Percentiles rank a stretch among this genome's conserved stretches.
These are phyloP conservation scores for Schoenoplectus triqueter DNA, from an alignment of 202 grass and related monocot species.

Conservation along the genomic window DNA sequence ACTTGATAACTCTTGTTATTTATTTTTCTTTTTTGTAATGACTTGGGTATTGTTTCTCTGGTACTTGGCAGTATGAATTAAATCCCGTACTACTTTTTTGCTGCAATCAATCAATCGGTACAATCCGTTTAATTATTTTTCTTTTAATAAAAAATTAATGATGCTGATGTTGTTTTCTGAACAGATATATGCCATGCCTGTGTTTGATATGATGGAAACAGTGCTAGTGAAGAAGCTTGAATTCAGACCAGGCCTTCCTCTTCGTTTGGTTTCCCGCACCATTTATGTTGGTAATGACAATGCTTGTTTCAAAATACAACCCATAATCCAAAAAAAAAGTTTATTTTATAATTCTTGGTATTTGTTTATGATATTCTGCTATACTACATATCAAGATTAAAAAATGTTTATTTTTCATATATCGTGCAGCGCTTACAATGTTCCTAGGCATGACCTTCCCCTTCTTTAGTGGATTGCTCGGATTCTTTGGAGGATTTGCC, in stretches of 20 bases:
- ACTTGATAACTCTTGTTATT: no score
- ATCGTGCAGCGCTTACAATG: slow-evolving; percentile 46
- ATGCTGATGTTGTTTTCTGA: neutral
- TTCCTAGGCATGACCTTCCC: slow-evolving; percentile 48
- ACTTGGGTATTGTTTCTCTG: neutral
- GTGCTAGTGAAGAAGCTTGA: slow-evolving; percentile 52
- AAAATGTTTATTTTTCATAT: neutral
- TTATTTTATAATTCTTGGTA: neutral
- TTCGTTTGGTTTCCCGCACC: slow-evolving; percentile 44
- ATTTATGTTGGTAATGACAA: slow-evolving; percentile 55
- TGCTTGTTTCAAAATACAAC: slow-evolving; percentile 24
- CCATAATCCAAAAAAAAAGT: slow-evolving; percentile 18
- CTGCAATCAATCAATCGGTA: neutral
- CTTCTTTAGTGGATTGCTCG: slow-evolving; percentile 53
- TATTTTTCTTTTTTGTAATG: no score
- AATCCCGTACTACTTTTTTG: neutral
- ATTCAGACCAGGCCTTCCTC: slow-evolving; percentile 43
- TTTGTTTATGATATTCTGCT: slow-evolving; percentile 1
- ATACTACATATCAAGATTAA: neutral
- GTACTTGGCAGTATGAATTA: neutral
- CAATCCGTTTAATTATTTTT: neutral
- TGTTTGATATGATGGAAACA: slow-evolving; percentile 58
- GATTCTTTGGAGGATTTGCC: slow-evolving; percentile 58
- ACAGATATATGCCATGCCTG: slow-evolving; percentile 54
- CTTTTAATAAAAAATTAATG: neutral